A percentile compares a stretch with the other conserved stretches of the same genome.
These are phyloP conservation scores for Pseudozyma tsukubaensis DNA, from an alignment of 1,284 basidiomycete species.

Conservation along the genomic window DNA sequence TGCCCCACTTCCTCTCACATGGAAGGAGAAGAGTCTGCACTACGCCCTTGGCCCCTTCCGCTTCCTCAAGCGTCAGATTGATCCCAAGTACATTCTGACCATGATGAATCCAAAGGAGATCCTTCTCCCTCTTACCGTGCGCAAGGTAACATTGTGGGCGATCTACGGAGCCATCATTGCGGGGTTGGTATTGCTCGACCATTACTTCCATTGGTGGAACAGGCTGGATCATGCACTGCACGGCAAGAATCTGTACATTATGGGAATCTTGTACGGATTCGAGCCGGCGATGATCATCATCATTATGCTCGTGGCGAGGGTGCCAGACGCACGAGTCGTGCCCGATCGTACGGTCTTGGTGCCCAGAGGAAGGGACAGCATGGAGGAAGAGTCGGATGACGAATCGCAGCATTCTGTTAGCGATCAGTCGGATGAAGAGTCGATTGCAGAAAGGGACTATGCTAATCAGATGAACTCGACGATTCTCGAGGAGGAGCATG, in stretches of 20 bases:
- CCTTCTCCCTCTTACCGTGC: constrained; percentile 29
- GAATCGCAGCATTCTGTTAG: constrained; percentile 11
- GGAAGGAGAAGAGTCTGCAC: constrained; percentile 11
- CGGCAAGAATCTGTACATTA: constrained; percentile 34
- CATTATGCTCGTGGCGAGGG: constrained; percentile 33
- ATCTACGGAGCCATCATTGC: constrained; percentile 35
- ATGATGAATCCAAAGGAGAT: constrained; percentile 37
- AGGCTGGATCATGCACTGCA: constrained; percentile 35
- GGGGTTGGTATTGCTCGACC: constrained; percentile 29
- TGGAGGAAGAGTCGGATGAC: constrained; percentile 8
- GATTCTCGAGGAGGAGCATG: constrained; percentile 30
- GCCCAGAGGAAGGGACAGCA: constrained; percentile 16
- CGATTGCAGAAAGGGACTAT: background rate
- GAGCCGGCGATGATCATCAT: constrained; percentile 36
- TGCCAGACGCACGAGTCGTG: constrained; percentile 25
- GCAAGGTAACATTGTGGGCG: constrained; percentile 33
- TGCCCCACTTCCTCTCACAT: background rate
- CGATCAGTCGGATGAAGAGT: constrained; percentile 12
- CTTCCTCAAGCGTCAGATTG: constrained; percentile 22
- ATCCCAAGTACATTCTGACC: constrained; percentile 26
- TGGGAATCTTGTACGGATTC: constrained; percentile 41
- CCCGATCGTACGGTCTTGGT: constrained; percentile 40
- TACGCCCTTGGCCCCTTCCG: constrained; percentile 14
- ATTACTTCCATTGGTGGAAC: constrained; percentile 43
- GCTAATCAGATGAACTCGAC: constrained; percentile 22